Base-by-base conservation (phyloP, 1,284 basidiomycete genomes). In the Irpex lacteus region DNA sequence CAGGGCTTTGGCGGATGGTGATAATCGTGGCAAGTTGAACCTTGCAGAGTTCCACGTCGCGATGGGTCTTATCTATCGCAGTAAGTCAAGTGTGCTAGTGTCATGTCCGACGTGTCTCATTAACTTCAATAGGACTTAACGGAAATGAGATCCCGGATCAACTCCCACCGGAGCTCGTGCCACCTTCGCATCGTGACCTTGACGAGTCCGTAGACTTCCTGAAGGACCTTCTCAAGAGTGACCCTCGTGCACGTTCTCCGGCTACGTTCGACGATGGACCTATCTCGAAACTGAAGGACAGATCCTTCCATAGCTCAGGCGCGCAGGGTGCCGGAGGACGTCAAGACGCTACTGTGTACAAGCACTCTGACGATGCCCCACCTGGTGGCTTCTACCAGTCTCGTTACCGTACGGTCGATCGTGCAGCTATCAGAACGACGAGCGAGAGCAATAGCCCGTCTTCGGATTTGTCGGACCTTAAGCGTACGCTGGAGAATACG, bases 21-120 rank as follows among this genome's bases (percentile, higher is more conserved):
- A 95, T 70, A 95, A 98, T 78, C 88, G 94, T 44, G 96, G 96
- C 37, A 96, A 95, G 77, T 85, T 98, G 63, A 98, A 98, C 73
- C 82, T 97, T 54, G 92, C 95, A 26, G 97, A 99, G 75, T 99
- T 99, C 77, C 96, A 99, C 75, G 94, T 98, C 62, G 98, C 97
- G 1, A 99, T 99, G 97, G 96, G 94, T 65, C 82, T 99, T 63
- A 98, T 99, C 74, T 98, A 97, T 78, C 89, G 97, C 72, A 85
- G 95, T 96, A 77, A 70, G 91, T 85, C 8, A 55, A 19, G 9
- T 52, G 50, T 8, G 8, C 5, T 9, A 52, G 13, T 3, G 50
- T 26, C 62, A 18, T n/a, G 50, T 8, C 19, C n/a, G 13, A 61
- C 9, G 38, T 18, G 34, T 62, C 52, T 50, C 34, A 19, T 19